Percentiles rank a stretch among this genome's conserved stretches.
Evolutionary conservation across 2,329 filamentous ascomycete genomes (phyloP).

Genomic region (Sclerotinia trifoliorum): DNA sequence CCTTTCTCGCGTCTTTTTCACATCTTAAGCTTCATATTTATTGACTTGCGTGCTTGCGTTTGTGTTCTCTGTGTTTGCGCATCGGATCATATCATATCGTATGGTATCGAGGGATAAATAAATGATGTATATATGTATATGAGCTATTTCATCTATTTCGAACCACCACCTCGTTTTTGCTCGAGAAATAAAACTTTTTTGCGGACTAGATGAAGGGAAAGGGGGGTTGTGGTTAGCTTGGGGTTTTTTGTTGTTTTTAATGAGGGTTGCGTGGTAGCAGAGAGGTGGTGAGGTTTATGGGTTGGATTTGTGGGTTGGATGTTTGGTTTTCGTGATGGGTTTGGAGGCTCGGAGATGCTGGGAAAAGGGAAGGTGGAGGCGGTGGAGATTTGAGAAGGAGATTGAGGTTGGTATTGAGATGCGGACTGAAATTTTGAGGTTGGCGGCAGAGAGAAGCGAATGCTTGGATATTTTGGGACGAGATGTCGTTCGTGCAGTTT

Average conservation of each 20-base stretch:
- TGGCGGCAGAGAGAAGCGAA: not conserved
- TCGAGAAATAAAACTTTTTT: constrained; percentile 96
- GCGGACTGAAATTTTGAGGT: not conserved
- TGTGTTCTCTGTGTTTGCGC: no score
- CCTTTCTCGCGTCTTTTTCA: not conserved
- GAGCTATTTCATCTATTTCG: constrained; percentile 42
- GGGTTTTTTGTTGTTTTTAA: not conserved
- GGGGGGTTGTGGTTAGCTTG: constrained; percentile 17
- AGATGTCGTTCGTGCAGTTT: not conserved
- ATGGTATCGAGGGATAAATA: not conserved
- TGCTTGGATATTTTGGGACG: not conserved
- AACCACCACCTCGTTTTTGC: constrained; percentile 73
- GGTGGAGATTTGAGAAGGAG: not conserved
- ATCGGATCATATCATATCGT: no score
- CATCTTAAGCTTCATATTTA: not conserved
- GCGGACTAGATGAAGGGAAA: constrained; percentile 59
- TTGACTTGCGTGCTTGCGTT: no score
- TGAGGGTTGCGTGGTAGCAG: not conserved
- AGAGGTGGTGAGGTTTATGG: not conserved
- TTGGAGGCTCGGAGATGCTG: not conserved
- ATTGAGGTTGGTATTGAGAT: not conserved
- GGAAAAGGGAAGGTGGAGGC: not conserved
- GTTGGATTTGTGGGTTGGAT: not conserved
- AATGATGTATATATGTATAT: no score
- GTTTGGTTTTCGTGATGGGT: not conserved